Evolutionary conservation across 1,139 yeast genomes (phyloP), one percentile per base, ranked within the genome.

Genomic region (Zygosaccharomyces sapae): DNA sequence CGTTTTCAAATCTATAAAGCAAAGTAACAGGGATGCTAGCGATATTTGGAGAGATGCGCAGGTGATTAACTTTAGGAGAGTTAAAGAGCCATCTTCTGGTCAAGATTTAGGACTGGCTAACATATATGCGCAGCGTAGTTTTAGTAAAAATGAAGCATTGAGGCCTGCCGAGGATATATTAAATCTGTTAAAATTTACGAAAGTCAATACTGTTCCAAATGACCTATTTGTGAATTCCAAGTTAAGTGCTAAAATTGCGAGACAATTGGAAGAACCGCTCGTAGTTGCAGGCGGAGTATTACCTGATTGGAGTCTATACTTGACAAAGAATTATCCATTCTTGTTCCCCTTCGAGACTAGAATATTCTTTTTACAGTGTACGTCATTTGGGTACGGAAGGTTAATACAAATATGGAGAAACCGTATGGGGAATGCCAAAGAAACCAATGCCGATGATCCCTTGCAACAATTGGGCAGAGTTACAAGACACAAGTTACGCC

Each of bases 351-450:
- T 90, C 47, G 95, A 84, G 50, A 80, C 94, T 0, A 75, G 97
- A 51, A 73, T 86, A 40, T 78, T 81, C 55, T 89, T 87, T 60
- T 68, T 92, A 49, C 94, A 86, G 57, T 83, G 92, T 4, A 87
- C 96, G 0, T 89, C 97, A 0, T 90, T 87, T 71, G 97, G 97
- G 0, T 85, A 86, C 64, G 87, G 95, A 1, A 75, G 97, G 50
- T 71, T 87, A 43, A 85, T 92, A 53, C 84, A 83, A 52, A 76
- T 81, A 45, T 88, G 96, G 96, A 87, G 81, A 59, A 59, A 69
- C 2, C 70, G 79, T 53, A 72, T 80, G 1, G 73, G 70, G 38
- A 76, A 71, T 51, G 78, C 73, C 4, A 69, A 63, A 4, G 66
- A 55, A 9, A 46, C 55, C 19, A 57, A 52, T 18, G 49, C 53